Evolutionary conservation across 768 basidiomycete genomes (phyloP).

Genomic region (Agaricus bisporus): DNA sequence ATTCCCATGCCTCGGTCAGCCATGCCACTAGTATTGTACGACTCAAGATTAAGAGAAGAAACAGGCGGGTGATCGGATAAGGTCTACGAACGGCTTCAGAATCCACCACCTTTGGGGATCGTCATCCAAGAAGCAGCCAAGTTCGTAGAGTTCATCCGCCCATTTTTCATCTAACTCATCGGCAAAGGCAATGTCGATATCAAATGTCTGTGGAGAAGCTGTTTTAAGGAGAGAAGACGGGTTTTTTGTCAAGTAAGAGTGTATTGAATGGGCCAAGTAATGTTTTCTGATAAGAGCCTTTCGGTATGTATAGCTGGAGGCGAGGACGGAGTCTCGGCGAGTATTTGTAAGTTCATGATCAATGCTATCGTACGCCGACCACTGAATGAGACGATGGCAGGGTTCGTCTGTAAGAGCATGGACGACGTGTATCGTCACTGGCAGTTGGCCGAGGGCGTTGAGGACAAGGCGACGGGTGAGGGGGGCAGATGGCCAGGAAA

Average conservation of each 20-base stretch:
- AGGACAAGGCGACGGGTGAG: slow-evolving; percentile 39
- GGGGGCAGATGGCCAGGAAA: slow-evolving; percentile 47
- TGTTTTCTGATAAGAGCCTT: slow-evolving; percentile 95
- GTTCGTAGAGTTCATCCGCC: slow-evolving; percentile 89
- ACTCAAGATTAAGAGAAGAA: slow-evolving; percentile 4
- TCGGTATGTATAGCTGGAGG: slow-evolving; percentile 83
- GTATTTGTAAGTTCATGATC: slow-evolving; percentile 67
- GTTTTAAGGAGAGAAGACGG: slow-evolving; percentile 46
- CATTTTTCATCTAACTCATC: slow-evolving; percentile 95
- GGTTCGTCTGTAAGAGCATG: slow-evolving; percentile 2
- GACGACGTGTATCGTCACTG: slow-evolving; percentile 6
- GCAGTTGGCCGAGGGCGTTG: slow-evolving; percentile 26
- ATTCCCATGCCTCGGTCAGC: slow-evolving; percentile 96
- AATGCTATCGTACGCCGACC: slow-evolving; percentile 86
- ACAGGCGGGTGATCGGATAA: slow-evolving; percentile 3
- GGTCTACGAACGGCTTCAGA: slow-evolving; percentile 66
- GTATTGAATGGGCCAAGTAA: slow-evolving; percentile 72
- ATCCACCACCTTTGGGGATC: slow-evolving; percentile 73
- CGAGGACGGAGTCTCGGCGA: slow-evolving; percentile 44
- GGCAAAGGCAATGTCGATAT: slow-evolving; percentile 79
- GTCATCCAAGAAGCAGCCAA: slow-evolving; percentile 54
- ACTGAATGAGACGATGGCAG: slow-evolving; percentile 46
- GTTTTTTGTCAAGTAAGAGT: slow-evolving; percentile 68
- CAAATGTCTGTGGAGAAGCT: slow-evolving; percentile 71
- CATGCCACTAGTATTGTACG: slow-evolving; percentile 54